A percentile compares a stretch with the other conserved stretches of the same genome.
phyloP scores from a whole-genome alignment of 108 stramenopile species.

The Cyclotella atomus region DNA sequence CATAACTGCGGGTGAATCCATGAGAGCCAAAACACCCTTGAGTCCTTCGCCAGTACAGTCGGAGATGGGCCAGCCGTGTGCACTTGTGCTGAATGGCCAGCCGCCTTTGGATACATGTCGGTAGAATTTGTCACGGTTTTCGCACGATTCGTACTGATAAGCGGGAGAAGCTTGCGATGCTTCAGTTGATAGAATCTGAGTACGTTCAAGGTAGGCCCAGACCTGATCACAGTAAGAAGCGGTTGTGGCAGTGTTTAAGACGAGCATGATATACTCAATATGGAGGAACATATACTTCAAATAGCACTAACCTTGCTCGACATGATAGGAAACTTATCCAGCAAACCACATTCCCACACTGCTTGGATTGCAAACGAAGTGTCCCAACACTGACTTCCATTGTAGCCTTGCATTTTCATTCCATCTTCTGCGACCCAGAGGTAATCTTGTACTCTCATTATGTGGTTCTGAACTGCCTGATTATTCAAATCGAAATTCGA shows the following conservation, averaged over 20 bases:
- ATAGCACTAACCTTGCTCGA: conserved; percentile 55
- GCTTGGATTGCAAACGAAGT: conserved; percentile 96
- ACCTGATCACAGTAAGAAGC: conserved; percentile 11
- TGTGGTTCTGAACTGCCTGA: conserved; percentile 77
- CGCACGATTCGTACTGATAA: conserved; percentile 76
- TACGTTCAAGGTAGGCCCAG: conserved; percentile 83
- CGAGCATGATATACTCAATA: not conserved
- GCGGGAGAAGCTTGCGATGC: conserved; percentile 76
- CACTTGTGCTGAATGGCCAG: conserved; percentile 98
- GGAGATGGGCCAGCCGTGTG: conserved; percentile 99
- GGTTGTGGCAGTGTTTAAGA: not conserved
- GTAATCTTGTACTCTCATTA: conserved; percentile 92
- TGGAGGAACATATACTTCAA: not conserved
- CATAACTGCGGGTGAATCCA: conserved; percentile 61
- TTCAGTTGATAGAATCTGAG: conserved; percentile 87
- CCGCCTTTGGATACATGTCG: conserved; percentile 96
- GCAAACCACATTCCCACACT: conserved; percentile 79
- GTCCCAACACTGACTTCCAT: conserved; percentile 98
- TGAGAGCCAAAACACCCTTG: conserved; percentile 82
- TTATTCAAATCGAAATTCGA: conserved; percentile 60
- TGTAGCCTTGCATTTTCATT: conserved; percentile 99
- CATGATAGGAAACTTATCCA: conserved; percentile 79
- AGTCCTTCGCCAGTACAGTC: conserved; percentile 99
- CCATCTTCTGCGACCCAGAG: conserved; percentile 99
- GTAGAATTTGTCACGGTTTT: conserved; percentile 81